Evolutionary conservation across 345 rosid species (phyloP), one percentile per base, ranked within the genome.

Genomic region (Leavenworthia alabamica): DNA sequence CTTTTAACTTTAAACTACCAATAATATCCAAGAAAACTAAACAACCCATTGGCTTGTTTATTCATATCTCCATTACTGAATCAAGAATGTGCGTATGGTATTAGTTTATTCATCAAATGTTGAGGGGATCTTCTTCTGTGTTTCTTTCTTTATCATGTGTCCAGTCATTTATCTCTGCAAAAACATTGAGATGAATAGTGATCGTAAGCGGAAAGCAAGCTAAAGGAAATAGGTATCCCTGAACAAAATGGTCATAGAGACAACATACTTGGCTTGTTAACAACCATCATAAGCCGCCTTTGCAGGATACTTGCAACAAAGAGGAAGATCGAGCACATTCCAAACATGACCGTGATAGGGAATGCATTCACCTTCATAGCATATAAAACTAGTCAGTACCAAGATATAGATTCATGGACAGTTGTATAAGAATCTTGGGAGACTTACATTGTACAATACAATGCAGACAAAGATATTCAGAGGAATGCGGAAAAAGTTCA

Each of bases 401-500:
- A 9, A 37, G 59, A 42, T 41, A 26, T 16, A 23, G 22, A 23
- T 35, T 52, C 33, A n/a, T n/a, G n/a, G n/a, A n/a, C 5, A 69
- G 32, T 15, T 19, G 13, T 11, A 26, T 6, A 44, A 28, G 24
- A 66, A 46, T 27, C 3, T 47, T 28, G 17, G 28, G 19, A 11
- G 56, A 77, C 95, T 41, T 70, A 89, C 99, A 70, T 89, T 93
- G 81, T 93, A 93, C 64, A 93, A 69, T 69, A 93, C 96, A 19
- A 93, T 67, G 47, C 97, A 93, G 57, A 93, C 99, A 66, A 89
- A 93, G 64, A 93, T 80, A 56, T 85, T 93, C 71, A 93, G 87
- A 77, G 99, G 99, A 68, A 93, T 80, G 62, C 99, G 88, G 83
- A 89, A 93, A 70, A 89, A 93, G 80, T 93, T 93, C 99, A 93